phyloP scores from a whole-genome alignment of 345 rosid species.

The Luvunga scandens region DNA sequence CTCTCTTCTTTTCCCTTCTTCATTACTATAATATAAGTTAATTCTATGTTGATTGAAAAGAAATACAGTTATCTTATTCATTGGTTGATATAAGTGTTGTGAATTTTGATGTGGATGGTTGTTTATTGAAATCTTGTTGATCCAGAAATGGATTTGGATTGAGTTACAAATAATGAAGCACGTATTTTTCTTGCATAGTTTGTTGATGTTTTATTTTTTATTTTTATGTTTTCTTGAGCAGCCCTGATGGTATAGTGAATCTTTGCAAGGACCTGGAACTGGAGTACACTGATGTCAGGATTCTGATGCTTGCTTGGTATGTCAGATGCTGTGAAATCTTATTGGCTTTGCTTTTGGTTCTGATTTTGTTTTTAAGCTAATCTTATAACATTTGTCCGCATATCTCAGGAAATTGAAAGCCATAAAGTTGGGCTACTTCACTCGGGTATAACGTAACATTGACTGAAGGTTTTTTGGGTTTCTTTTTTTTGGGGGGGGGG shows the following conservation, averaged over 20 bases:
- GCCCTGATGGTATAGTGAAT: conserved; percentile 55
- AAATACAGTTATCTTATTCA: background rate
- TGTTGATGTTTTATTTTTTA: background rate
- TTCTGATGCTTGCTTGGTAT: conserved; percentile 58
- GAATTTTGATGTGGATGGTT: background rate
- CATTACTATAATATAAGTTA: background rate
- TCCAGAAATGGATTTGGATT: background rate
- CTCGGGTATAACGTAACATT: conserved; percentile 27
- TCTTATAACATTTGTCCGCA: conserved; percentile 7
- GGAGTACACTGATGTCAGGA: conserved; percentile 45
- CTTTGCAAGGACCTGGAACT: conserved; percentile 48
- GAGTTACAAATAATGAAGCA: background rate
- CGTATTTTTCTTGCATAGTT: background rate
- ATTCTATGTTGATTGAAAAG: background rate
- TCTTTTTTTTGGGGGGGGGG: background rate
- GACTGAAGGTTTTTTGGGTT: background rate
- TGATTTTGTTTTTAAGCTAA: background rate
- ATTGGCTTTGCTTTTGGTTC: background rate
- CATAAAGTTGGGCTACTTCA: conserved; percentile 49
- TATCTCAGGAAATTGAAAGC: conserved; percentile 53
- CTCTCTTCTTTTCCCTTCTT: too few relatives aligned
- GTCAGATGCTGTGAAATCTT: background rate
- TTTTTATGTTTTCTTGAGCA: conserved; percentile 28
- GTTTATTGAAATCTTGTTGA: background rate
- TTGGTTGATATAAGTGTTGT: background rate